These are phyloP conservation scores for Raffaelea deltoideospora DNA, from an alignment of 2,329 filamentous ascomycete genomes.

Conservation along the genomic window DNA sequence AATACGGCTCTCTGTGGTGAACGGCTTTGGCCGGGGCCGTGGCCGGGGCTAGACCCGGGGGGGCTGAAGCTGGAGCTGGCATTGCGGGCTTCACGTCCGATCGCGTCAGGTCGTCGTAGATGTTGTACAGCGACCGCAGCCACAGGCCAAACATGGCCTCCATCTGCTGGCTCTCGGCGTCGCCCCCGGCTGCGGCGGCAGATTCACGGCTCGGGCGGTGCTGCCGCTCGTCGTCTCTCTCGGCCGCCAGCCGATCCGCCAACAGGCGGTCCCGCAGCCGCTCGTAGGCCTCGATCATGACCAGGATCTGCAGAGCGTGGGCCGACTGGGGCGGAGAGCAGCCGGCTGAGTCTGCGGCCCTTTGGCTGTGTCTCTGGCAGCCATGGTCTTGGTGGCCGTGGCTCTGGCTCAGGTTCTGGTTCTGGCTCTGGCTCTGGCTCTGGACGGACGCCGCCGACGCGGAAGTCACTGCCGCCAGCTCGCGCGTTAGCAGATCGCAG, in stretches of 20 bases:
- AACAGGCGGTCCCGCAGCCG: conserved; percentile 30
- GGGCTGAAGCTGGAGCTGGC: no score
- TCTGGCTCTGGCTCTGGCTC: no score
- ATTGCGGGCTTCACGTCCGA: no score
- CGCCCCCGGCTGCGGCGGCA: conserved; percentile 1
- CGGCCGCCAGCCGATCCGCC: conserved; percentile 10
- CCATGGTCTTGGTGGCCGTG: no score
- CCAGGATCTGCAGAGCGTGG: conserved; percentile 34
- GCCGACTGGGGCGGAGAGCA: conserved; percentile 15
- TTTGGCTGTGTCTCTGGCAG: no score
- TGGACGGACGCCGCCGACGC: background rate
- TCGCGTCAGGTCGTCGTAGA: conserved; percentile 25
- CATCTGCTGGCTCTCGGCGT: conserved; percentile 17
- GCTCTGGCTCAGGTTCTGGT: no score
- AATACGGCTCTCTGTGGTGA: no score
- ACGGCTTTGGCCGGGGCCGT: no score
- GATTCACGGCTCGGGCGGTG: background rate
- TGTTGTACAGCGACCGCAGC: conserved; percentile 30
- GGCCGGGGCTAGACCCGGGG: no score
- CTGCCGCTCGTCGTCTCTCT: background rate
- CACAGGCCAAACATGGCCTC: conserved; percentile 34
- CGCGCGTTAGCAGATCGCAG: conserved; percentile 32
- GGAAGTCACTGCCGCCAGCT: conserved; percentile 25
- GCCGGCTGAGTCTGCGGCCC: no score
- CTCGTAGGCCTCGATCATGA: conserved; percentile 46